Evolutionary conservation across 257 asterid genomes (phyloP).

Genomic region (Fraxinus excelsior): DNA sequence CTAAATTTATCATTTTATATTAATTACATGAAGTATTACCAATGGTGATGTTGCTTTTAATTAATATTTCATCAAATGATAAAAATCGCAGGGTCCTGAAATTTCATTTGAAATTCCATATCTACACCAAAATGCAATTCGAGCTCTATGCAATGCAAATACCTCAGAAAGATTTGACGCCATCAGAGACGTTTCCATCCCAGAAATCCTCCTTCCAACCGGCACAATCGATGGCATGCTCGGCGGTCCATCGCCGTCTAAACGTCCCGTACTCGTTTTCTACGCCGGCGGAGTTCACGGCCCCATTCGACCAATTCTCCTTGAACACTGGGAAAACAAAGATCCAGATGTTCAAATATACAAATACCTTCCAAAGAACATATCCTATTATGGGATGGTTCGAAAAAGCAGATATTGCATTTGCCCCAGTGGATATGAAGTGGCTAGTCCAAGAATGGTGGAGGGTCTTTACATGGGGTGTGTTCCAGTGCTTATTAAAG

Average conservation of each 20-base stretch:
- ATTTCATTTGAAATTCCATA: conserved; percentile 59
- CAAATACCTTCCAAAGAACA: conserved; percentile 59
- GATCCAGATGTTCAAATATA: conserved; percentile 65
- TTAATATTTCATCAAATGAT: too few relatives aligned
- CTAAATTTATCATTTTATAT: too few relatives aligned
- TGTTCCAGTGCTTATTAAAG: conserved; percentile 68
- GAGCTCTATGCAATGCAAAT: conserved; percentile 84
- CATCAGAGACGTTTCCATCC: conserved; percentile 72
- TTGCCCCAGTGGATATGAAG: conserved; percentile 85
- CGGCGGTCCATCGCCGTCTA: conserved; percentile 78
- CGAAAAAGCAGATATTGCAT: conserved; percentile 73
- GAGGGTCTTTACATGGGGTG: conserved; percentile 76
- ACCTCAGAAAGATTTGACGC: conserved; percentile 73
- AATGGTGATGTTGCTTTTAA: neutral
- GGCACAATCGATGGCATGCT: conserved; percentile 66
- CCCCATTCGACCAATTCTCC: conserved; percentile 71
- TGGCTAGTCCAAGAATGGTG: conserved; percentile 86
- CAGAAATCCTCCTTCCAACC: conserved; percentile 69
- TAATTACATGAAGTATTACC: too few relatives aligned
- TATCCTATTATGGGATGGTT: conserved; percentile 60
- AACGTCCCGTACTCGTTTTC: conserved; percentile 61
- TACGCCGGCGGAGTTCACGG: conserved; percentile 91
- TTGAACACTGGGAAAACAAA: conserved; percentile 80
- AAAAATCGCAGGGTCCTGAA: conserved; percentile 63
- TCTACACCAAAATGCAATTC: conserved; percentile 68